These are phyloP conservation scores for Gigaspora rosea DNA, from an alignment of 192 early-diverging fungal species.

Conservation along the genomic window DNA sequence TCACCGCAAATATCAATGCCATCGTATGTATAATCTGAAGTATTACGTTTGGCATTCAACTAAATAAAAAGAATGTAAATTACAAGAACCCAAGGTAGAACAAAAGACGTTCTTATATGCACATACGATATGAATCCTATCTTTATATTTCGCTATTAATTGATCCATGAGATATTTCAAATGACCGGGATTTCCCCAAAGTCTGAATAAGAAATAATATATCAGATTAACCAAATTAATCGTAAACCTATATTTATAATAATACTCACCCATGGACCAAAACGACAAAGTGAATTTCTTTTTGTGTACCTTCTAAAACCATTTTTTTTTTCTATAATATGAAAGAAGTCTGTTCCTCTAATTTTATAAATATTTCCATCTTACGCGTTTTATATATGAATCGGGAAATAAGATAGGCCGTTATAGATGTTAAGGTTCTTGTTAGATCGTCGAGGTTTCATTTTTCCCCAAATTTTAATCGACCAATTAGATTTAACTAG, in stretches of 20 bases:
- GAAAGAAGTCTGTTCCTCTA: too few relatives aligned
- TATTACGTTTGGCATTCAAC: constrained; percentile 51
- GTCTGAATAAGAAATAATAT: background rate
- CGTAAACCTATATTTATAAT: background rate
- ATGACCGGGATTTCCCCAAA: constrained; percentile 30
- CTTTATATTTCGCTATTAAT: constrained; percentile 6
- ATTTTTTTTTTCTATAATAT: background rate
- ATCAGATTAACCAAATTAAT: background rate
- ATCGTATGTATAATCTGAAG: constrained; percentile 54
- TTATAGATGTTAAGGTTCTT: too few relatives aligned
- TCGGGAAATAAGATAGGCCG: too few relatives aligned
- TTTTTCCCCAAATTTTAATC: too few relatives aligned
- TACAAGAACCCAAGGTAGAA: background rate
- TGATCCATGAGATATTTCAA: constrained; percentile 20
- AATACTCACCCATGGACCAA: constrained; percentile 15
- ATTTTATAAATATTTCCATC: too few relatives aligned
- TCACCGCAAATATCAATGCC: constrained; percentile 60
- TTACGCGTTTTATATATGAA: too few relatives aligned
- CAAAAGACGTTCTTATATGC: background rate
- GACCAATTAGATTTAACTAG: too few relatives aligned
- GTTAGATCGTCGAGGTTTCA: too few relatives aligned
- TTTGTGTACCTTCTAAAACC: background rate
- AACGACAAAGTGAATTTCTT: constrained; percentile 15
- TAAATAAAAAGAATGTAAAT: constrained; percentile 18
- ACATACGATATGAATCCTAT: constrained; percentile 19